A percentile compares a stretch with the other conserved stretches of the same genome.
Evolutionary conservation across 2,329 filamentous ascomycete genomes (phyloP).

Genomic region (Penicillium sp.): DNA sequence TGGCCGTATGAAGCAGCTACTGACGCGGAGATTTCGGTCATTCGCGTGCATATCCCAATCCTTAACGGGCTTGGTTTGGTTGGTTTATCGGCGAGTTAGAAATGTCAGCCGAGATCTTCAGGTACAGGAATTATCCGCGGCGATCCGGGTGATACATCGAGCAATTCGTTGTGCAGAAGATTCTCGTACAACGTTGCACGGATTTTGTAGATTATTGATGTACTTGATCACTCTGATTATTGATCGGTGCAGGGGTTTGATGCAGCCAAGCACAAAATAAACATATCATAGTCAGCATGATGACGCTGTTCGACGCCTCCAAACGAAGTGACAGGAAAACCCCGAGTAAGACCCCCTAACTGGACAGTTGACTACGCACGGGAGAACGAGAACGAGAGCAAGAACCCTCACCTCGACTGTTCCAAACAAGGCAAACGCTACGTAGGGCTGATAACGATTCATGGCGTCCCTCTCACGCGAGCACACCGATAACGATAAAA

Average conservation of each 20-base stretch:
- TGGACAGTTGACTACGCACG: neutral
- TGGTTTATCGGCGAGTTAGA: neutral
- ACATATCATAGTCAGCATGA: neutral
- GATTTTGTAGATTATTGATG: neutral
- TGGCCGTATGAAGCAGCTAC: neutral
- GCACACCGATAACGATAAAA: neutral
- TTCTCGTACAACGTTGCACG: neutral
- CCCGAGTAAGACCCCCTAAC: neutral
- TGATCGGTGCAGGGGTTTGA: constrained; percentile 30
- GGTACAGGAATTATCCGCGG: neutral
- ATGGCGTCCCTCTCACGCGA: neutral
- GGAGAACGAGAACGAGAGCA: neutral
- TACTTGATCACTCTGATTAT: neutral
- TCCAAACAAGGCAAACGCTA: neutral
- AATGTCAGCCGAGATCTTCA: neutral
- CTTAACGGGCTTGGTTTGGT: too few species aligned
- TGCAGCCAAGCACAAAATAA: constrained; percentile 23
- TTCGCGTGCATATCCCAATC: neutral
- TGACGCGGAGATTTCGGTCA: neutral
- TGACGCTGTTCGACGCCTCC: neutral
- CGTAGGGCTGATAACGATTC: neutral
- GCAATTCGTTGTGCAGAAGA: neutral
- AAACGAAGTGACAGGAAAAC: neutral
- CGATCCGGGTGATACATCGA: neutral
- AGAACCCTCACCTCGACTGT: neutral